A percentile compares a stretch with the other conserved stretches of the same genome.
Conservation (phyloP, 768 basidiomycete species). For the Pleurotus sapidus region DNA sequence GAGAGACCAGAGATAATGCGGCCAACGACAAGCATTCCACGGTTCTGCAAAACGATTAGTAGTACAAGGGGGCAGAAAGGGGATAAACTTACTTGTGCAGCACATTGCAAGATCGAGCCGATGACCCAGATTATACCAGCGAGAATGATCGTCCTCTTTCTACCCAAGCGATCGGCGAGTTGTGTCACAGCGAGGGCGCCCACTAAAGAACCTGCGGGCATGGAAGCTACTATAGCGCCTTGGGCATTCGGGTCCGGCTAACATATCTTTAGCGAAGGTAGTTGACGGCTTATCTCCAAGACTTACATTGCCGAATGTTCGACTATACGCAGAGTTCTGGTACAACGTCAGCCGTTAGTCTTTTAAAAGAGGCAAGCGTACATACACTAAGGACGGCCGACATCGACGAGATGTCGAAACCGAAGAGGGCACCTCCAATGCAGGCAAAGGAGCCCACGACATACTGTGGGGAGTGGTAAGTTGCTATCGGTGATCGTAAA, state of each 20-base stretch:
- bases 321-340: conserved; percentile 37
- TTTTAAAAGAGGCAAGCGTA: neutral
- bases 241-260: conserved; percentile 54
- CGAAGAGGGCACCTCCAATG: conserved; percentile 77
- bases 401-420: conserved; percentile 83
- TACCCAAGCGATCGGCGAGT: conserved; percentile 63
- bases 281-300: neutral
- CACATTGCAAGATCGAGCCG: conserved; percentile 71
- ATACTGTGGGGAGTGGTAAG: conserved; percentile 40
- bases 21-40: conserved; percentile 73
- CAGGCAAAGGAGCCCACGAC: conserved; percentile 80
- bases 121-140: conserved; percentile 71
- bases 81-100: conserved; percentile 35
- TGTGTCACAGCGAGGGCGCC: conserved; percentile 63
- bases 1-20: conserved; percentile 67
- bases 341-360: neutral
- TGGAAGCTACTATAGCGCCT: conserved; percentile 75
- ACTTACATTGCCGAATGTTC: conserved; percentile 32
- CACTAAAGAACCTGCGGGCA: conserved; percentile 72
- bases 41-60: conserved; percentile 39
- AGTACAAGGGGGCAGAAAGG: conserved; percentile 1
- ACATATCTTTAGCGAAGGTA: neutral
- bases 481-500: neutral
- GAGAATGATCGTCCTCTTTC: conserved; percentile 64
- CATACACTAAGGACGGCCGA: conserved; percentile 65